Evolutionary conservation across 345 rosid genomes (phyloP).

Genomic region (Conringia planisiliqua): DNA sequence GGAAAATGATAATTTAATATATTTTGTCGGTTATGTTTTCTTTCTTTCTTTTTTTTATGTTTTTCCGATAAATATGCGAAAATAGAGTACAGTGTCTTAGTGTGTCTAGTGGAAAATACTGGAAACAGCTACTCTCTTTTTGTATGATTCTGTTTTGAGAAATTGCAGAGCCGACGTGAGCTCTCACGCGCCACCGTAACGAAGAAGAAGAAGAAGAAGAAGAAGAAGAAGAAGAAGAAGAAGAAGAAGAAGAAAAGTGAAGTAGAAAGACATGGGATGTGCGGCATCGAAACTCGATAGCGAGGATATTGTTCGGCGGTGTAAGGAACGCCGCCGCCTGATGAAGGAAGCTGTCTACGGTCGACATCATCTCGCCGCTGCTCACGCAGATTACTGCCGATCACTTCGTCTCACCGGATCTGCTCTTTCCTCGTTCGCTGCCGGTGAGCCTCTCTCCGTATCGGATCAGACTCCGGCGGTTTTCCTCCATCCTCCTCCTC

Average conservation of each 20-base stretch:
- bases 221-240: too few species aligned
- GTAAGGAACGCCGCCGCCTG: constrained; percentile 92
- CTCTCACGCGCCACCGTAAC: constrained; percentile 26
- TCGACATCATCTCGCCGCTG: constrained; percentile 81
- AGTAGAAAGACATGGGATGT: constrained; percentile 59
- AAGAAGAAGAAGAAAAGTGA: not conserved
- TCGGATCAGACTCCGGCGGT: constrained; percentile 84
- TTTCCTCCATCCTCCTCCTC: constrained; percentile 48
- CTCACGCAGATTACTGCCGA: constrained; percentile 91
- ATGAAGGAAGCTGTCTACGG: constrained; percentile 83
- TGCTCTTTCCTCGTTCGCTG: constrained; percentile 76
- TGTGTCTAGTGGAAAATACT: constrained; percentile 9
- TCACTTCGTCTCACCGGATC: constrained; percentile 83
- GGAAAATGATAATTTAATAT: not conserved
- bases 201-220: too few species aligned
- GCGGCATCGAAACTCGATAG: constrained; percentile 86
- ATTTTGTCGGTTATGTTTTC: not conserved
- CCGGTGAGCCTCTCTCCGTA: constrained; percentile 72
- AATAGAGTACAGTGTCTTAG: constrained; percentile 9
- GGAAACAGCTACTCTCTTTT: constrained; percentile 1
- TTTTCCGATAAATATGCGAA: not conserved
- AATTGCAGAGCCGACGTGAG: constrained; percentile 11
- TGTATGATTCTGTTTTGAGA: too few species aligned
- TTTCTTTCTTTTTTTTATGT: not conserved
- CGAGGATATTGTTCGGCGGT: constrained; percentile 85